Base-by-base conservation (phyloP, 139 green algal genomes). In the Tetradesmus lagerheimii region DNA sequence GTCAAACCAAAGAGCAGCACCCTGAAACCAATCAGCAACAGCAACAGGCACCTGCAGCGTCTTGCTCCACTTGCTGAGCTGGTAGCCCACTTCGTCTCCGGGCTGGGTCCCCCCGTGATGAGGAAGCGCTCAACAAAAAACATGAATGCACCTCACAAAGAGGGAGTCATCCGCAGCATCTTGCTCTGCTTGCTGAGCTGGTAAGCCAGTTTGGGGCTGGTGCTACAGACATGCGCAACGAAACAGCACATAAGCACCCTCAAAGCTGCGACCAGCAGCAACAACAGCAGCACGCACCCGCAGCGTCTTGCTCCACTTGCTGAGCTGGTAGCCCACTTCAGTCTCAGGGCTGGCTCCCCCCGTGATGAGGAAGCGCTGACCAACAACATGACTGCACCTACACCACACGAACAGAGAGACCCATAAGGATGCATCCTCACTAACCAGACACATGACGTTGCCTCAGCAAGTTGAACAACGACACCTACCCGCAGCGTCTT, bases 281-380 rank as follows among this genome's bases (percentile, higher is more conserved):
- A 53, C 11, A 57, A 9, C 53, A 23, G 18, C 15, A 1, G 66
- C 64, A 5, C 92, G 37, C 74, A 96, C 97, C 91, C 92, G 84
- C 76, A 99, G 94, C 64, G 95, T 98, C 91, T 98, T 99, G 85
- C 96, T 93, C 97, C 97, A 99, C 86, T 95, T 83, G 23, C 86
- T 90, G 9, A 99, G 95, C 92, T 97, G 95, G 77, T 95, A 91
- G 14, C 93, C 93, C 27, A 99, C 81, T 93, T 99, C 97, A 85
- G 99, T 96, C 93, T 99, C 98, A 3, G 98, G 95, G 0, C 96
- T 94, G 23, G 96, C 96, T 43, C 98, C 98, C 29, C 98, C 98
- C 1, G 97, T 90, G 34, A 99, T 97, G 15, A 99, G 92, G 93
- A 53, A 53, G 45, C 45, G n/a, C n/a, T n/a, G 14, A 35, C 2